Base-by-base conservation (phyloP, 2,329 filamentous ascomycete species). In the Ophiostoma novo-ulmi region DNA sequence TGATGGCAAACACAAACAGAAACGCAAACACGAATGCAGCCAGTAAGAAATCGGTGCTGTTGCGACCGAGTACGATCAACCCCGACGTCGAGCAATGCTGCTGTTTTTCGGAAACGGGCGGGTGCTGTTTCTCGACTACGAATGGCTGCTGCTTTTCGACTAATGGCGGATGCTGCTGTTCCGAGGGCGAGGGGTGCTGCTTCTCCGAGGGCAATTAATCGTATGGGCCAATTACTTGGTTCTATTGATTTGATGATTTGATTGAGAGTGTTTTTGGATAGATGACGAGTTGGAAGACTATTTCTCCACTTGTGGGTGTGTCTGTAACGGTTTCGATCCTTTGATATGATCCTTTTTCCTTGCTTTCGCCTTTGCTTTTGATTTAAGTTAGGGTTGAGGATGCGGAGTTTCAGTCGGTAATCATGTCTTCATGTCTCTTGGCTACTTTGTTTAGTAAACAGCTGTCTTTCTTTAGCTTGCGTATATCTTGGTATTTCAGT, bases 101-200 rank as follows among this genome's bases (percentile, higher is more conserved):
- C 38, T 70, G 69, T 31, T 70, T 63, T n/a, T 67, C 69, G 5
- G 64, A 70, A 17, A 66, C 61, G 26, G 35, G 41, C 31, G 69
- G 69, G 5, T 70, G 70, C 66, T 70, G 52, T 39, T 70, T 70
- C 58, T 71, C 70, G 3, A 39, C 52, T 3, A 64, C 69, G 5
- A 17, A 22, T 8, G 22, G 11, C 22, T 58, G 52, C 52, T 58
- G 52, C 52, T 58, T 2, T 22, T 58, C 52, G 0, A 39, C 52
- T 3, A 17, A 22, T 8, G 22, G 11, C 22, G 52, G 52, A 4
- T 58, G 52, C 52, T 58, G 52, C 52, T 58, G 8, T 22, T 58
- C 52, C n/a, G 11, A 22, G 52, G 52, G 22, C 52, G 52, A 26
- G n/a, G 41, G 41, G 41, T 48, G 41, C 14, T 48, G 41, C 41